Base-by-base conservation (phyloP, 2,329 filamentous ascomycete species). In the Hypomyces rosellus region DNA sequence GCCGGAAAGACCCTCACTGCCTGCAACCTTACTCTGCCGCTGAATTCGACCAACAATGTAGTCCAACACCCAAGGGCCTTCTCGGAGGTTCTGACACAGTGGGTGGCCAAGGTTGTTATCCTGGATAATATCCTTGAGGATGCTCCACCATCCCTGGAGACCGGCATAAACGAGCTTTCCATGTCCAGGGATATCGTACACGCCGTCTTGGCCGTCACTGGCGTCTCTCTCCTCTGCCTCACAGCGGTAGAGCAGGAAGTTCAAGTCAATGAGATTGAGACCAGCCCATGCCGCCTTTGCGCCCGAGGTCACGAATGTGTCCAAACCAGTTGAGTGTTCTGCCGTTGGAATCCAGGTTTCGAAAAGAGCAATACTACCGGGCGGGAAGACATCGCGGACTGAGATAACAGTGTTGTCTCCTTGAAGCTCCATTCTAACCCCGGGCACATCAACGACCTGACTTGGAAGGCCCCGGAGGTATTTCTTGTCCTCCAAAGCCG, bases 121-220 rank as follows among this genome's bases (percentile, higher is more conserved):
- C 46, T 78, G 80, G 59, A 97, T 88, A 54, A 99, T 86, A 51
- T 87, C 77, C 59, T 89, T 85, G 39, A 99, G 73, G 1, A 96
- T 75, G 65, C 90, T 96, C 90, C 92, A 96, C 92, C 93, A 99
- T 36, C 95, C 95, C 67, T 99, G 93, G n/a, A 99, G 77, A 54
- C 93, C 93, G 53, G 92, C 92, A 67, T 97, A 99, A 2, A 96
- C 88, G 39, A 96, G 78, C 52, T 86, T 83, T 2, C 91, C 92
- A 63, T 90, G 76, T 1, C 85, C 84, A 1, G 93, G 93, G 56
- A 99, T 86, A 47, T 84, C 80, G 69, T 97, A 99, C 8, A 85
- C 84, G n/a, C 93, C 92, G 64, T 96, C 89, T 53, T 80, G 78
- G 4, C 89, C 89, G 46, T 78, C 79, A 56, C 87, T 96, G 6